Evolutionary conservation across 805 yeast species (phyloP), one percentile per base, ranked within the genome.

Genomic region (Ogataea saltuana): DNA sequence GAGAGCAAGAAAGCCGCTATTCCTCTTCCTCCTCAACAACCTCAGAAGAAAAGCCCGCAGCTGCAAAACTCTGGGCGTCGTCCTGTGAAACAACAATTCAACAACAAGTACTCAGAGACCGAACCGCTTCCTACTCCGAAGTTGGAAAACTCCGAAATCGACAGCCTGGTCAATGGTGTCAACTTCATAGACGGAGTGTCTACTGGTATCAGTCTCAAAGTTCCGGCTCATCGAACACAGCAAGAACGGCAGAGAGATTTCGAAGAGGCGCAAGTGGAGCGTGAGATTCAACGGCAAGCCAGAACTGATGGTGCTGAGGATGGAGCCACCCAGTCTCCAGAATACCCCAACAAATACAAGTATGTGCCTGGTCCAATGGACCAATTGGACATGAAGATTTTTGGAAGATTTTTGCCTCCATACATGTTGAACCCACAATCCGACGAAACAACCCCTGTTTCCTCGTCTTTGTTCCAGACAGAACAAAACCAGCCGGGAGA

Each of bases 291-390:
- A 27, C 9, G 29, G 39, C 35, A 17, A 9, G 16, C 21, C 8
- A 17, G 19, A 18, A 29, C 12, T 16, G 11, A 20, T 9, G 25
- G 16, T 13, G 9, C 29, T 2, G 29, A 30, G 3, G 22, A 21
- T 13, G 20, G 28, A 10, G 28, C 12, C 4, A 25, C 6, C 6
- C 12, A 17, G 43, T 13, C 46, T 42, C 45, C 34, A 18, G 41
- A 39, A 8, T 28, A 42, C 9, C 25, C 27, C 20, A 45, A 38
- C 22, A 47, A 54, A 32, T 50, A 46, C 37, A 64, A 68, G 41
- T 85, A 86, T 54, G 73, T 85, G 48, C 88, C 93, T 1, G 93
- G 95, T 4, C 83, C 86, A 32, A 84, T 88, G 72, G 96, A 88
- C 60, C 85, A 83, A 51, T 64, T 88, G 35, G 97, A 88, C 60